phyloP scores from a whole-genome alignment of 768 basidiomycete species.

The Coprinellus micaceus region DNA sequence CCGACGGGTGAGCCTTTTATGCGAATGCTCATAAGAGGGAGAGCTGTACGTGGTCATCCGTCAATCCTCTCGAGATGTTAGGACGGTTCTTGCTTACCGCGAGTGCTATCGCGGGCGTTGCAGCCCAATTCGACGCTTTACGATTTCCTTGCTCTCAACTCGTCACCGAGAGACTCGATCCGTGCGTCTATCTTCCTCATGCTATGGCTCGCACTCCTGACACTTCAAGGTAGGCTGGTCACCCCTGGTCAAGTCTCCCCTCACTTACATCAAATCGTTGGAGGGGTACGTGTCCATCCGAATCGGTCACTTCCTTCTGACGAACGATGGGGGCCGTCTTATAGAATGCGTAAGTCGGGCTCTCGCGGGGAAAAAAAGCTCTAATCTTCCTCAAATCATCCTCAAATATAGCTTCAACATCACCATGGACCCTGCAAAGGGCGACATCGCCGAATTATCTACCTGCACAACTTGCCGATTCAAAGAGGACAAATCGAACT shows the following conservation, averaged over 20 bases:
- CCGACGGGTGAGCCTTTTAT: too few relatives aligned
- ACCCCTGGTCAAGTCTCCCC: constrained; percentile 9
- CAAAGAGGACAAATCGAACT: constrained; percentile 15
- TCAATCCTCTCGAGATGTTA: neutral
- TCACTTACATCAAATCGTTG: constrained; percentile 9
- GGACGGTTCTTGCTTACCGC: neutral
- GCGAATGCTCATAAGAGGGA: neutral
- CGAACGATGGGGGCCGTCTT: neutral
- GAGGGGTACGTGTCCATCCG: constrained; percentile 5
- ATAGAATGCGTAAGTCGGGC: constrained; percentile 4
- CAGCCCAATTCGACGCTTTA: neutral
- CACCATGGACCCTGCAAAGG: constrained; percentile 9
- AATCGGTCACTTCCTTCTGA: neutral
- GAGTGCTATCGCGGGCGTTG: neutral
- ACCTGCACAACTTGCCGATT: constrained; percentile 15
- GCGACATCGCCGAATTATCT: constrained; percentile 4
- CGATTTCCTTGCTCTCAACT: constrained; percentile 3
- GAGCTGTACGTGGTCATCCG: neutral
- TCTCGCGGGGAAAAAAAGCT: neutral
- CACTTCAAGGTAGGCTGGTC: neutral
- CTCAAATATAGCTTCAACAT: constrained; percentile 12
- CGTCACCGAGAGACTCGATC: constrained; percentile 3
- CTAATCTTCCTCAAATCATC: neutral
- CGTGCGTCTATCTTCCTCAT: neutral
- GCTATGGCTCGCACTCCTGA: too few relatives aligned